Base-by-base conservation (phyloP, 257 asterid genomes). In the Salvia splendens region DNA sequence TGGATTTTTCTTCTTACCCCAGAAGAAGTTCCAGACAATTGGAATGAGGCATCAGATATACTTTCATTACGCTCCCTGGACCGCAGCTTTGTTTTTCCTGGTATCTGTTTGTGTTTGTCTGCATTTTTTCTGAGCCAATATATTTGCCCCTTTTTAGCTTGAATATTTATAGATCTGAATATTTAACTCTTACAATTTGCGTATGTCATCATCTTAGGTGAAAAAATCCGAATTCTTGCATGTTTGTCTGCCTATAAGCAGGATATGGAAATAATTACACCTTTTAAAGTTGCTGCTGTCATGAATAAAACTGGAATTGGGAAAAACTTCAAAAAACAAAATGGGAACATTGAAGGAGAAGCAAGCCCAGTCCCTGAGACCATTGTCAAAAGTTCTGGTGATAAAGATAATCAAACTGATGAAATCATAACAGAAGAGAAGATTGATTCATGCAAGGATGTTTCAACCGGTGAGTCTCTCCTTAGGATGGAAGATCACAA, bases 271-370 rank as follows among this genome's bases (percentile, higher is more conserved):
- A 81, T 93, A 70, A 93, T 93, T 50, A 90, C 99, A 16, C 99
- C 99, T 46, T 93, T 93, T 83, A 90, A 88, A 79, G 95, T 93
- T 75, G 99, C 99, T 16, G 99, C 93, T 11, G 83, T 80, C 72
- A 90, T 90, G 95, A 86, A 79, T 80, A 92, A 85, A 84, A 87
- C 80, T 64, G 95, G 93, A 51, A 70, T 84, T 36, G 82, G 87
- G 30, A 79, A 76, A 67, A 78, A 72, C 79, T 65, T 82, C 68
- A 58, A 75, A 58, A 82, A 76, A 67, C 84, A 83, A 73, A 88
- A 86, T 65, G 95, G 90, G 64, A 80, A 75, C 50, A 30, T 47
- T 33, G 83, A 58, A 61, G 75, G 63, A 58, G 83, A 65, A 80
- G 73, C 75, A 8, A 61, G 41, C 75, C 40, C 75, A 65, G 82